Evolutionary conservation across 306 rosid species (phyloP), one percentile per base, ranked within the genome.

Genomic region (Hippophae tibetana): DNA sequence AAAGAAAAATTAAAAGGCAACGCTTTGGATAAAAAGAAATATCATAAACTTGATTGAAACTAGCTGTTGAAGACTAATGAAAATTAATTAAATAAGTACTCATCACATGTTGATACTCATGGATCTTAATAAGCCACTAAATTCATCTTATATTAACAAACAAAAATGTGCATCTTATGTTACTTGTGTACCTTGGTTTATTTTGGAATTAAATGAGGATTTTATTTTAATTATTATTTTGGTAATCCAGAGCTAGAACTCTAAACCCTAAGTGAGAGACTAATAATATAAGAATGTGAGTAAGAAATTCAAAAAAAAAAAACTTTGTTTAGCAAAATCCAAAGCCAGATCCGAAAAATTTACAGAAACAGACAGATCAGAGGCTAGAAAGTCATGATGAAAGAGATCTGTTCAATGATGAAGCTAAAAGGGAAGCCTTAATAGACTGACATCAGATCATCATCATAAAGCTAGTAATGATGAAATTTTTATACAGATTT

Each of bases 361-460:
- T 58, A 47, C 69, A 83, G 89, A 77, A 80, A 80, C 72, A 63
- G 86, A 80, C 84, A 79, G 90, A 82, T 76, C 70, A 64, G 79
- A 82, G 63, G 40, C 73, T 71, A 71, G 8, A 31, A 71, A 77
- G 66, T 61, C 73, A 79, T 83, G 69, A 79, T 83, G 74, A 75
- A 43, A 2, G 43, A 70, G 70, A 83, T 81, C 81, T 63, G 52
- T 41, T 58, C 62, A 74, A 81, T 84, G 80, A 82, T 85, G 82
- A 75, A 63, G 50, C 63, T 66, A 52, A 63, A 84, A 60, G 65
- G 54, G 60, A 2, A 42, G 54, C 55, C 57, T 70, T 42, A 12
- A 56, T 49, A 55, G 56, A 48, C 97, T 84, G 95, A 84, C 95
- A 82, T 62, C 64, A 69, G 73, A 72, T 66, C 50, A 18, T 18